Base-by-base conservation (phyloP, 179 eudicot species). In the Actinidia chinensis region DNA sequence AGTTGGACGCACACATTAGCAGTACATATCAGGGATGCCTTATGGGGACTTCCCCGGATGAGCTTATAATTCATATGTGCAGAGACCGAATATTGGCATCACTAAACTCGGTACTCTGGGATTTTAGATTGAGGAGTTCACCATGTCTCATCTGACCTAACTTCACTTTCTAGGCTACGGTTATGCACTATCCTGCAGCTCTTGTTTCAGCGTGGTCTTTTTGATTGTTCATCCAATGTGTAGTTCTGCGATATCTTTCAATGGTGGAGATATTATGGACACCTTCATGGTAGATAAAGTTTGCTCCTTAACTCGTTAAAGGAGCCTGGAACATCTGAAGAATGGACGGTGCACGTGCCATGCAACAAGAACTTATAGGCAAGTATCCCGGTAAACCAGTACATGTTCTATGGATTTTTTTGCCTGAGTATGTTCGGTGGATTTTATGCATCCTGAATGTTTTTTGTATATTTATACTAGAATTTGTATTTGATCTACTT, bases 341-440 rank as follows among this genome's bases (percentile, higher is more conserved):
- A 68, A 75, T 78, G 81, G 85, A 81, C 43, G 78, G 73, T 73
- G 81, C 78, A 22, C 74, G 14, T 65, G 88, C 80, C 56, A 44
- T 69, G 83, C 40, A 64, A 73, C 73, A 63, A 77, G 77, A 64
- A 79, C 84, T 69, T 83, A 75, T 43, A 65, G 85, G 84, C 89
- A 87, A 88, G 92, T 87, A 86, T 78, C 68, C 75, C 73, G 15
- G 78, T 82, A 73, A 28, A 28, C 33, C 33, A 28, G 33, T 28
- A 28, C 33, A 1, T 28, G 33, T 28, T 28, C 33, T 28, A 28
- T 28, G 33, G 33, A 28, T 28, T 28, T 28, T 28, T 28, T 28
- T 28, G 33, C 33, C 33, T 28, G 33, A 28, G 33, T 87, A 46
- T 82, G 79, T 72, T 76, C 51, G 73, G 3, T 80, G 79, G 82